Evolutionary conservation across 108 stramenopile species (phyloP).

Genomic region (Pseudonitzschia pungens): DNA sequence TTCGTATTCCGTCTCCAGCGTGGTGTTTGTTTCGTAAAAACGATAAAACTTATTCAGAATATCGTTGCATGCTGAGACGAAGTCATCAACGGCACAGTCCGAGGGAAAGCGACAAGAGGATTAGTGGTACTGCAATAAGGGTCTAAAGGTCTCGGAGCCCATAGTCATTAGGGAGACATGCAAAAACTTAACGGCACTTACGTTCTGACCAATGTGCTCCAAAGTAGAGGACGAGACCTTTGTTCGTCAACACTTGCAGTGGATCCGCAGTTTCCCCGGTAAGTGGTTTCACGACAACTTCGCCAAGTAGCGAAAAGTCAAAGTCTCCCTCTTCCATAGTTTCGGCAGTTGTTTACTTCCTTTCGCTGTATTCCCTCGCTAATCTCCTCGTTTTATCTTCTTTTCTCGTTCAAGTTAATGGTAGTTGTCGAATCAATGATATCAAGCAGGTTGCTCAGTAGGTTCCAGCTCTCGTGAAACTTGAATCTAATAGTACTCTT

Average conservation of each 20-base stretch:
- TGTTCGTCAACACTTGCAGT: constrained; percentile 30
- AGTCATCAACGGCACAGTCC: background rate
- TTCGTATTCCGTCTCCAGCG: constrained; percentile 53
- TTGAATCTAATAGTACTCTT: too few species aligned
- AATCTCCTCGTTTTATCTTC: too few species aligned
- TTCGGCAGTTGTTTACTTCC: background rate
- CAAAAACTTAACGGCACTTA: constrained; percentile 21
- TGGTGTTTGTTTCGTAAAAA: constrained; percentile 47
- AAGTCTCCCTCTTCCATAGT: constrained; percentile 17
- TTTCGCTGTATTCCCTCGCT: too few species aligned
- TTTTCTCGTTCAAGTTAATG: too few species aligned
- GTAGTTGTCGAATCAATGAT: too few species aligned
- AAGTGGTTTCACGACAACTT: constrained; percentile 24
- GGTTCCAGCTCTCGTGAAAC: too few species aligned
- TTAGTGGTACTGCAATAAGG: background rate
- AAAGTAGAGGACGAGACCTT: constrained; percentile 54
- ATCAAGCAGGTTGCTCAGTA: too few species aligned
- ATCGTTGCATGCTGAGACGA: constrained; percentile 43
- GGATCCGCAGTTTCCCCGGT: constrained; percentile 31
- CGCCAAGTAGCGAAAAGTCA: constrained; percentile 38
- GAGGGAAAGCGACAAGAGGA: background rate
- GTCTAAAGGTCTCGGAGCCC: background rate
- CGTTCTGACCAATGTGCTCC: constrained; percentile 67
- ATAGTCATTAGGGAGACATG: background rate
- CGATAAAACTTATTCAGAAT: constrained; percentile 69